Evolutionary conservation across 164 flowering plant species (phyloP).

Genomic region (grape (Vitis vinifera)): ASM3070453v1 NC_081818.1:24559001-24559500

Average conservation of each 20-base stretch:
- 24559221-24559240: background rate
- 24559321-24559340: background rate
- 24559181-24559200: too few species aligned
- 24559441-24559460: background rate
- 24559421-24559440: background rate
- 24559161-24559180: too few species aligned
- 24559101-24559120: too few species aligned
- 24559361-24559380: slow-evolving; percentile 2
- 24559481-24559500: slow-evolving; percentile 11
- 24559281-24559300: background rate
- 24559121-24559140: too few species aligned
- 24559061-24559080: too few species aligned
- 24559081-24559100: too few species aligned
- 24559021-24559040: too few species aligned
- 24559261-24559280: background rate
- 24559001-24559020: too few species aligned
- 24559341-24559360: slow-evolving; percentile 5
- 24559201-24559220: too few species aligned
- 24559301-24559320: too few species aligned
- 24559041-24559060: too few species aligned
- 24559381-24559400: background rate
- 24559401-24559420: slow-evolving; percentile 15
- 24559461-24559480: slow-evolving; percentile 6
- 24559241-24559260: background rate
- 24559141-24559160: too few species aligned